phyloP scores from a whole-genome alignment of 805 yeast genomes.

The Lipomyces mesembrius region DNA sequence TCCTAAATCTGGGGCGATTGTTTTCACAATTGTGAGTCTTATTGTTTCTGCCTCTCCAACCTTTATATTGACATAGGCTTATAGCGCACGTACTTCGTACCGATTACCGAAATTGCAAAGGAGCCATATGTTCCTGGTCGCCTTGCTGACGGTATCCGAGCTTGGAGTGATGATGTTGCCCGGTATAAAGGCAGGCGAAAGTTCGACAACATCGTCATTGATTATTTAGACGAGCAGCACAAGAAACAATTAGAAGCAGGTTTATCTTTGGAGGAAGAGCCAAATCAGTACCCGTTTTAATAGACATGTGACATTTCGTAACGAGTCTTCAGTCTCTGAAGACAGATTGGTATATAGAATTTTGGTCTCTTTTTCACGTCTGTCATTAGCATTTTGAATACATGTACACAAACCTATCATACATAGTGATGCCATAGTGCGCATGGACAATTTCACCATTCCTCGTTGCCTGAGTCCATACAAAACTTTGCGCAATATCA shows the following conservation, averaged over 20 bases:
- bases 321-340: neutral
- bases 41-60: neutral
- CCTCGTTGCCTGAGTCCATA: neutral
- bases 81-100: constrained; percentile 61
- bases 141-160: constrained; percentile 59
- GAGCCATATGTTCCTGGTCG: constrained; percentile 69
- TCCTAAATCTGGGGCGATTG: constrained; percentile 61
- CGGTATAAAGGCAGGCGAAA: constrained; percentile 60
- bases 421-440: neutral
- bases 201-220: constrained; percentile 30
- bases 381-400: neutral
- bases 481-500: neutral
- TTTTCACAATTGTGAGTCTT: constrained; percentile 55
- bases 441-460: neutral
- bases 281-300: constrained; percentile 31
- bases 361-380: neutral
- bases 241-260: constrained; percentile 32
- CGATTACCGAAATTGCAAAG: constrained; percentile 56
- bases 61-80: neutral
- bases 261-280: constrained; percentile 26
- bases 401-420: neutral
- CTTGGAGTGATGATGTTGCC: constrained; percentile 65
- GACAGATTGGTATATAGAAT: neutral
- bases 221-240: constrained; percentile 35
- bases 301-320: neutral